Percentiles rank a stretch among this genome's conserved stretches.
Evolutionary conservation across 2,329 filamentous ascomycete genomes (phyloP).

Genomic region (Monilinia fructigena): DNA sequence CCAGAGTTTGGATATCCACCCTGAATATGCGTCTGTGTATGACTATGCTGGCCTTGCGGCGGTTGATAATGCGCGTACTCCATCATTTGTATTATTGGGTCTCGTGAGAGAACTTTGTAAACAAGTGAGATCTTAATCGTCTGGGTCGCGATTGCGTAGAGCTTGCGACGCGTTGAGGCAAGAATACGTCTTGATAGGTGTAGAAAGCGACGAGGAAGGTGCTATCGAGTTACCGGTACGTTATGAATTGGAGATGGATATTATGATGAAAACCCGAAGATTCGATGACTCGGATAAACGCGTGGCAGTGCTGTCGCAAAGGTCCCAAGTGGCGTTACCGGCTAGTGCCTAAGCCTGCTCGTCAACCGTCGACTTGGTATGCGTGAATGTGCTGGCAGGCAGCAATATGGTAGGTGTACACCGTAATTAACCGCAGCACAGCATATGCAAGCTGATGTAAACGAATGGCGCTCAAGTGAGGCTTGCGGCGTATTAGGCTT

Average conservation of each 20-base stretch:
- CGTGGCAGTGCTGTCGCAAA: constrained; percentile 32
- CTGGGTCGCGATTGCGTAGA: constrained; percentile 18
- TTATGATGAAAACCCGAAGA: constrained; percentile 21
- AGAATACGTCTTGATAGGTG: constrained; percentile 25
- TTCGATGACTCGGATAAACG: constrained; percentile 26
- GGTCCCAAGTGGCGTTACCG: constrained; percentile 31
- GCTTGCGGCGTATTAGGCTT: constrained; percentile 40
- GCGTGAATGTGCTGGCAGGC: constrained; percentile 65
- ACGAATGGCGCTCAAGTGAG: constrained; percentile 42
- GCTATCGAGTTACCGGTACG: constrained; percentile 24
- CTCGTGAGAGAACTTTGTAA: constrained; percentile 30
- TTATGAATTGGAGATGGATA: constrained; percentile 22
- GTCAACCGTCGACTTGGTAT: constrained; percentile 51
- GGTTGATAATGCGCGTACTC: constrained; percentile 73
- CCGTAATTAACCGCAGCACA: constrained; percentile 54
- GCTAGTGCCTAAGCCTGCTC: constrained; percentile 36
- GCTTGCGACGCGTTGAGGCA: constrained; percentile 22
- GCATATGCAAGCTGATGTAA: constrained; percentile 60
- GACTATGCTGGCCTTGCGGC: constrained; percentile 57
- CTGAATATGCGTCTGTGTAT: constrained; percentile 56
- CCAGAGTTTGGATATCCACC: constrained; percentile 61
- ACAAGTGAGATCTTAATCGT: constrained; percentile 22
- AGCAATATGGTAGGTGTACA: constrained; percentile 50
- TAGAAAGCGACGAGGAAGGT: constrained; percentile 21
- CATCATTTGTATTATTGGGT: constrained; percentile 54